Evolutionary conservation across 495 filamentous ascomycete genomes (phyloP).

Genomic region (Tuber melanosporum): DNA sequence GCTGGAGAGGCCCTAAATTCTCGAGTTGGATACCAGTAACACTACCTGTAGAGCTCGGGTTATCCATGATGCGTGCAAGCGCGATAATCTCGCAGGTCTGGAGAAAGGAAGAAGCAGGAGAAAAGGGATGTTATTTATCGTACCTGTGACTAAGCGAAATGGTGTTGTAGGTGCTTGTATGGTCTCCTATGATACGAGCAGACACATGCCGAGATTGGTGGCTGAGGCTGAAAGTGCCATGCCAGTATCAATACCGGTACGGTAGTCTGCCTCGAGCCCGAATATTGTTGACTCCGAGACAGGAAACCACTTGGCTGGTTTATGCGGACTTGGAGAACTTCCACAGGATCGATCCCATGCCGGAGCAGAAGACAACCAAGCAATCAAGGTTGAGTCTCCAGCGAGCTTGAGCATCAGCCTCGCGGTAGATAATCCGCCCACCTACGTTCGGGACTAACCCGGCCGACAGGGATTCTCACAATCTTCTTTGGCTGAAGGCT

Average conservation of each 20-base stretch:
- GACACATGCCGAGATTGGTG: not conserved
- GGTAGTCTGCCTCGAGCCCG: not conserved
- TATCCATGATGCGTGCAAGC: not conserved
- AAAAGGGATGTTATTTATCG: not conserved
- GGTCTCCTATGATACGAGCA: not conserved
- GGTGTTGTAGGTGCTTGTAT: not conserved
- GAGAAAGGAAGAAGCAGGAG: not conserved
- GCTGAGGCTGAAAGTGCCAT: not conserved
- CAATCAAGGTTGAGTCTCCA: not conserved
- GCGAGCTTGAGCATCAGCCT: not conserved
- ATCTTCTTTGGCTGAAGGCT: not conserved
- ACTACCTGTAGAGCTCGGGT: not conserved
- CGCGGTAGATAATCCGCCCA: not conserved
- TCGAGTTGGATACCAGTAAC: conserved; percentile 22
- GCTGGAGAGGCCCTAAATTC: not conserved
- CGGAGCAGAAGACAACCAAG: not conserved
- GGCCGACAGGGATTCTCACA: not conserved
- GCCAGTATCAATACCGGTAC: not conserved
- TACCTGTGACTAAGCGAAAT: not conserved
- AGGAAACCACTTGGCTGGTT: not conserved
- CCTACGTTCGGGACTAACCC: not conserved
- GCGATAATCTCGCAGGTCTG: not conserved
- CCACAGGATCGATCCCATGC: not conserved
- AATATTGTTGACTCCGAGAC: not conserved
- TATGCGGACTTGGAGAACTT: not conserved